These are phyloP conservation scores for Kodamaea suecica DNA, from an alignment of 1,139 yeast species.

Conservation along the genomic window DNA sequence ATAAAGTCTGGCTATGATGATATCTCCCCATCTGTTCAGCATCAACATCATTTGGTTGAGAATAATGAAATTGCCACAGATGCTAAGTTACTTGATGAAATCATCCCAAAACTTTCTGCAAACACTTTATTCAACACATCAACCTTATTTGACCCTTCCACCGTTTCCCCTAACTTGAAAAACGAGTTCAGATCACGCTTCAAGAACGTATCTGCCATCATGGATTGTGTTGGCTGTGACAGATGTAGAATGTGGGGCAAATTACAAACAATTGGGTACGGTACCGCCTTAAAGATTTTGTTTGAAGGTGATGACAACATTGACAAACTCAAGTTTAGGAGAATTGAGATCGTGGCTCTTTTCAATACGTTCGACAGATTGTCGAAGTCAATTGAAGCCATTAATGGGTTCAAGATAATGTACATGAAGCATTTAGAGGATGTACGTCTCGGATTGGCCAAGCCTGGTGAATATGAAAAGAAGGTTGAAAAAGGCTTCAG, in stretches of 20 bases:
- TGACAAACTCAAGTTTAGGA: conserved; percentile 52
- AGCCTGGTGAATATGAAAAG: conserved; percentile 43
- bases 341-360: conserved; percentile 86
- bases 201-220: conserved; percentile 83
- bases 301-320: conserved; percentile 63
- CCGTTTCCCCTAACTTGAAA: conserved; percentile 55
- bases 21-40: conserved; percentile 10
- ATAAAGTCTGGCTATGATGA: conserved; percentile 25
- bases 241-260: conserved; percentile 98
- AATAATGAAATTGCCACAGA: conserved; percentile 45
- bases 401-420: conserved; percentile 63
- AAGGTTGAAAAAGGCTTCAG: conserved; percentile 30
- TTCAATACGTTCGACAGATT: conserved; percentile 89
- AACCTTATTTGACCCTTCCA: conserved; percentile 53
- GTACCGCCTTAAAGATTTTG: conserved; percentile 86
- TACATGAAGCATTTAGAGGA: conserved; percentile 45
- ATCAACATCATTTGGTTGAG: conserved; percentile 13
- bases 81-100: conserved; percentile 23
- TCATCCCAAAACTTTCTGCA: conserved; percentile 26
- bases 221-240: conserved; percentile 99
- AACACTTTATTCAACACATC: conserved; percentile 45
- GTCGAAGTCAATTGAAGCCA: conserved; percentile 77
- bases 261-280: conserved; percentile 94
- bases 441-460: conserved; percentile 38
- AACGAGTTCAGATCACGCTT: conserved; percentile 84